A percentile compares a stretch with the other conserved stretches of the same genome.
These are phyloP conservation scores for Limnanthes douglasii DNA, from an alignment of 345 rosid genomes.

Conservation along the genomic window DNA sequence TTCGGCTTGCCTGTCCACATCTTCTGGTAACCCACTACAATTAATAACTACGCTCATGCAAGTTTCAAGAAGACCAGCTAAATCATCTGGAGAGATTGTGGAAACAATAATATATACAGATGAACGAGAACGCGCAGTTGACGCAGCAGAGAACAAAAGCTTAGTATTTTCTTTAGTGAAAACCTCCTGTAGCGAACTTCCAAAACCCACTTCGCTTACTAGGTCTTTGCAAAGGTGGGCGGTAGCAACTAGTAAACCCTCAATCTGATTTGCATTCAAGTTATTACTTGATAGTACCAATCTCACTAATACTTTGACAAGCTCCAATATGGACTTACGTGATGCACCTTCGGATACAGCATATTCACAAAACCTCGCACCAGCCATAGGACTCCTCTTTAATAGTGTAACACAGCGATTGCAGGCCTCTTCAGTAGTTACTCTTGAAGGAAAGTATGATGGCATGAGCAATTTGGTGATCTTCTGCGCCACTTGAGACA, in stretches of 20 bases:
- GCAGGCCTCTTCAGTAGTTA: slow-evolving; percentile 62
- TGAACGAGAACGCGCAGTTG: slow-evolving; percentile 40
- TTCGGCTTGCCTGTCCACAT: slow-evolving; percentile 51
- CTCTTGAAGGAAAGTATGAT: slow-evolving; percentile 72
- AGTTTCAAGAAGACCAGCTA: slow-evolving; percentile 37
- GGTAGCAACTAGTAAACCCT: slow-evolving; percentile 54
- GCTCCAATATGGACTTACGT: slow-evolving; percentile 39
- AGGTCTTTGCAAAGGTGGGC: slow-evolving; percentile 42
- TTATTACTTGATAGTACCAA: slow-evolving; percentile 36
- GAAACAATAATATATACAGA: slow-evolving; percentile 46
- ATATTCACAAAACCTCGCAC: slow-evolving; percentile 87
- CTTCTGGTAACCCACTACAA: slow-evolving; percentile 38
- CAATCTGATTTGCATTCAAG: slow-evolving; percentile 36
- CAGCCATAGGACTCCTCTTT: slow-evolving; percentile 69
- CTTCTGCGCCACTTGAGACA: slow-evolving; percentile 58
- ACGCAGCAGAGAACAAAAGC: slow-evolving; percentile 42
- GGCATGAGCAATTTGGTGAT: slow-evolving; percentile 67
- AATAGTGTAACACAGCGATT: slow-evolving; percentile 63
- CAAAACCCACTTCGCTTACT: slow-evolving; percentile 28
- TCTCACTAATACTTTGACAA: slow-evolving; percentile 37
- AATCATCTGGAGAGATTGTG: slow-evolving; percentile 29
- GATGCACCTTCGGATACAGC: slow-evolving; percentile 52
- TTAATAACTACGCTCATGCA: slow-evolving; percentile 35
- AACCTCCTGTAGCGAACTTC: slow-evolving; percentile 37
- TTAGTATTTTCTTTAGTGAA: slow-evolving; percentile 35